Evolutionary conservation across 768 basidiomycete genomes (phyloP), one percentile per base, ranked within the genome.

Genomic region (Phylloporus scabripes): DNA sequence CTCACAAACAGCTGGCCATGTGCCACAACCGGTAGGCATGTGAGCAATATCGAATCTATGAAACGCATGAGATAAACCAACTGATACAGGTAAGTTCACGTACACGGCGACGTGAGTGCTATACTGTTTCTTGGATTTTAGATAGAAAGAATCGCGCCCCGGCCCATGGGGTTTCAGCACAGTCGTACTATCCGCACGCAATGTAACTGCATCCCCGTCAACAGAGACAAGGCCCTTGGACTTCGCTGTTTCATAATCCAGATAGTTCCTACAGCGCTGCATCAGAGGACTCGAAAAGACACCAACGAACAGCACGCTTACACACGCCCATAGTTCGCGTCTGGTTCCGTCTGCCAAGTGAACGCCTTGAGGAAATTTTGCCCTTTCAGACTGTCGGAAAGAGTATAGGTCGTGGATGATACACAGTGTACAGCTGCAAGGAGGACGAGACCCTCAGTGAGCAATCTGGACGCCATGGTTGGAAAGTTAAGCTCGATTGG

Each of bases 221-320:
- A 81, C 72, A 51, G 71, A 83, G 0, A 83, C 82, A 14, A 88
- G 64, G 54, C 85, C 83, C 52, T 75, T 63, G 18, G 69, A 66
- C n/a, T 69, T 57, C 3, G 85, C 83, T 0, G 81, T 81, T 1
- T 60, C 59, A 43, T 74, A 67, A 51, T 68, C 60, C 43, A 80
- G 62, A 44, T 79, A 79, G 55, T 71, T 73, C 39, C 72, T 75
- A 9, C 39, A 18, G 21, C 2, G 42, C 11, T 2, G 1, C 31
- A 36, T 59, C 29, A 56, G 24, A 31, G 14, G 21, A 34, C 15
- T 10, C 4, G 21, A 37, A 18, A 1, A 0, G 3, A 39, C 9
- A 33, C 15, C 11, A 34, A 7, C 28, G 11, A 14, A 23, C 10
- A 6, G 3, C 2, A 40, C 61, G 29, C 38, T 39, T 53, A 63